A percentile compares a stretch with the other conserved stretches of the same genome.
Evolutionary conservation across 78 protist genomes (phyloP).

Genomic region (Pigoraptor vietnamica): DNA sequence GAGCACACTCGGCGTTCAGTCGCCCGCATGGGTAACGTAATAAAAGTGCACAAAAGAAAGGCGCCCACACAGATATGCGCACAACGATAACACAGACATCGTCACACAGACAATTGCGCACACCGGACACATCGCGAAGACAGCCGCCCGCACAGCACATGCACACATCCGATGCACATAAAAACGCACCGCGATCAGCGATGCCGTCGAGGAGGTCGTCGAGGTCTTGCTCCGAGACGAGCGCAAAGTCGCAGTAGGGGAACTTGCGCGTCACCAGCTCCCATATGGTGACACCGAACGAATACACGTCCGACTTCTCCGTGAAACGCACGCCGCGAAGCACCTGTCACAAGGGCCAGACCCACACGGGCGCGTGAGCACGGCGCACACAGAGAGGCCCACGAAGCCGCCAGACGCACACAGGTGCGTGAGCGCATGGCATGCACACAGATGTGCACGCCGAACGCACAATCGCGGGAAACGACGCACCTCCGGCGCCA

Average conservation of each 20-base stretch:
- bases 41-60: background rate
- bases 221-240: background rate
- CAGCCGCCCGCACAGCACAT: too few relatives aligned
- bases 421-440: background rate
- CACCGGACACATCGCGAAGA: too few relatives aligned
- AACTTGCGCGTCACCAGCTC: conserved; percentile 2
- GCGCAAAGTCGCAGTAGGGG: background rate
- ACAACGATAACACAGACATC: too few relatives aligned
- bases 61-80: background rate
- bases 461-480: background rate
- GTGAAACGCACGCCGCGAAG: background rate
- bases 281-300: background rate
- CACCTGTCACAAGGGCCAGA: background rate
- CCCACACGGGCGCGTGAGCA: background rate
- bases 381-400: background rate
- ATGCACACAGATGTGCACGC: background rate
- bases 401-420: background rate
- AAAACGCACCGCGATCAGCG: background rate
- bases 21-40: too few relatives aligned
- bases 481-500: background rate
- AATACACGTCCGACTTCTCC: background rate
- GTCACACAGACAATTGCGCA: too few relatives aligned
- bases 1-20: too few relatives aligned
- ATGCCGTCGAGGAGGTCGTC: background rate
- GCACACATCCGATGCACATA: background rate